Conservation (phyloP, 495 filamentous ascomycete genomes). For the Bryoglossum gracile region DNA sequence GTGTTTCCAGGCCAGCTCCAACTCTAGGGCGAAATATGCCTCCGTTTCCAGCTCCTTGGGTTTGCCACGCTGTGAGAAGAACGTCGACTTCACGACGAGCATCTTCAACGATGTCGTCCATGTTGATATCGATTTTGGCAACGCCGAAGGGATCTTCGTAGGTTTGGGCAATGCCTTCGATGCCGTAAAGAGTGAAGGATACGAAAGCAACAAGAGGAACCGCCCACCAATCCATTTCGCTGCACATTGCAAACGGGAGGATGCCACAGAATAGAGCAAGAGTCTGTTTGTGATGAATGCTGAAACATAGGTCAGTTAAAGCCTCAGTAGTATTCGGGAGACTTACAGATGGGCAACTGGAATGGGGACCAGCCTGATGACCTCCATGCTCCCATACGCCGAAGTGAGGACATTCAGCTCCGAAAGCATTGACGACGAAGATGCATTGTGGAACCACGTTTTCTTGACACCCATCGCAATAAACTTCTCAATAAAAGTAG, state of each 20-base stretch:
- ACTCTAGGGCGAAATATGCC: slow-evolving; percentile 22
- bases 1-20: slow-evolving; percentile 1
- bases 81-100: slow-evolving; percentile 56
- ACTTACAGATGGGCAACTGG: slow-evolving; percentile 63
- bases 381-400: slow-evolving; percentile 68
- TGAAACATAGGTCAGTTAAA: slow-evolving; percentile 13
- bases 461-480: slow-evolving; percentile 54
- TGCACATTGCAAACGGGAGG: slow-evolving; percentile 68
- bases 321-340: slow-evolving; percentile 14
- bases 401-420: slow-evolving; percentile 56
- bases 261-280: slow-evolving; percentile 63
- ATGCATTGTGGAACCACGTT: slow-evolving; percentile 54
- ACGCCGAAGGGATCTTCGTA: slow-evolving; percentile 69
- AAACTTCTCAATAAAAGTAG: slow-evolving; percentile 61
- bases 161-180: slow-evolving; percentile 41
- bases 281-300: slow-evolving; percentile 71
- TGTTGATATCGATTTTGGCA: slow-evolving; percentile 71
- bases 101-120: slow-evolving; percentile 68
- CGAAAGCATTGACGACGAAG: slow-evolving; percentile 53
- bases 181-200: slow-evolving; percentile 59
- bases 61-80: slow-evolving; percentile 56
- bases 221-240: slow-evolving; percentile 65
- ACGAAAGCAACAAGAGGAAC: slow-evolving; percentile 60
- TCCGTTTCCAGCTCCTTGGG: slow-evolving; percentile 16
- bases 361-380: slow-evolving; percentile 62